Percentiles rank a stretch among this genome's conserved stretches.
phyloP scores from a whole-genome alignment of 805 yeast genomes.

The Millerozyma acaciae region DNA sequence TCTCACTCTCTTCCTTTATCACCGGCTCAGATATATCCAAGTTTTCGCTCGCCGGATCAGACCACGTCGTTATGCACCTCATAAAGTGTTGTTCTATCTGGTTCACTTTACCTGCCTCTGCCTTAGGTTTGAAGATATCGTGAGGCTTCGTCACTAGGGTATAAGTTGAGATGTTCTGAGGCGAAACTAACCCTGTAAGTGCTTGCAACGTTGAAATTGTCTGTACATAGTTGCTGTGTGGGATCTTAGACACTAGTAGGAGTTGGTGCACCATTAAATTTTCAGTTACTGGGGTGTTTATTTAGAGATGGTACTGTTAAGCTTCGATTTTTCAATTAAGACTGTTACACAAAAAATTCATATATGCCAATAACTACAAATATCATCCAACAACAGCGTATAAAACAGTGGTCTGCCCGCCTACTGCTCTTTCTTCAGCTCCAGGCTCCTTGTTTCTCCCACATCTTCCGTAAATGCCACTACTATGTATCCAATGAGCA shows the following conservation, averaged over 20 bases:
- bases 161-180: slow-evolving; percentile 45
- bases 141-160: slow-evolving; percentile 48
- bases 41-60: slow-evolving; percentile 18
- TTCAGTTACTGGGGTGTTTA: too few relatives aligned
- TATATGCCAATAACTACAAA: slow-evolving; percentile 1
- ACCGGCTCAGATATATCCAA: slow-evolving; percentile 27
- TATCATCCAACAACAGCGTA: background rate
- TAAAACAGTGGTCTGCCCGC: background rate
- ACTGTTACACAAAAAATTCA: slow-evolving; percentile 4
- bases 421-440: slow-evolving; percentile 26
- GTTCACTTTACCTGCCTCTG: slow-evolving; percentile 52
- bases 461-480: slow-evolving; percentile 72
- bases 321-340: too few relatives aligned
- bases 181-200: slow-evolving; percentile 45
- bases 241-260: slow-evolving; percentile 43
- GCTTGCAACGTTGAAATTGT: slow-evolving; percentile 48
- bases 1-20: slow-evolving; percentile 13
- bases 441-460: slow-evolving; percentile 25
- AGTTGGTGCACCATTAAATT: slow-evolving; percentile 58
- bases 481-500: slow-evolving; percentile 66
- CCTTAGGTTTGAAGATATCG: slow-evolving; percentile 49
- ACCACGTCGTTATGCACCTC: slow-evolving; percentile 49
- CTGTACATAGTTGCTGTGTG: slow-evolving; percentile 38
- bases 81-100: slow-evolving; percentile 55
- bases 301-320: too few relatives aligned